Evolutionary conservation across 352 stramenopile genomes (phyloP).

Genomic region (Poterioochromonas sp.): DNA sequence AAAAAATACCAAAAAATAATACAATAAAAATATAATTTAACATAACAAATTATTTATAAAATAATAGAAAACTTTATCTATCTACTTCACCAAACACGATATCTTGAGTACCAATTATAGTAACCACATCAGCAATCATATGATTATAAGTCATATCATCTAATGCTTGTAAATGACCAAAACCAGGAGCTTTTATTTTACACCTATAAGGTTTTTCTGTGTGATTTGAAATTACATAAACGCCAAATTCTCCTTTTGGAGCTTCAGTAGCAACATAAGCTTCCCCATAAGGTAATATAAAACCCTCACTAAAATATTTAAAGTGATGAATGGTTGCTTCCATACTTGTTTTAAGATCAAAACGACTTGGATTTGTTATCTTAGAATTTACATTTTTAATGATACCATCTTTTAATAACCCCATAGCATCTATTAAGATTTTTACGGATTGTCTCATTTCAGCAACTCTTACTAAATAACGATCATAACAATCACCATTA

Average conservation of each 20-base stretch:
- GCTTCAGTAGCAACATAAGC: conserved; percentile 53
- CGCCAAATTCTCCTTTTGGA: conserved; percentile 56
- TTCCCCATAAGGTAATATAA: conserved; percentile 50
- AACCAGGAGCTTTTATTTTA: conserved; percentile 56
- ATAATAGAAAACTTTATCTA: conserved; percentile 45
- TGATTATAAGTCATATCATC: conserved; percentile 50
- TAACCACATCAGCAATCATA: conserved; percentile 51
- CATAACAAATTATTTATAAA: conserved; percentile 40
- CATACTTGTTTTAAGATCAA: conserved; percentile 50
- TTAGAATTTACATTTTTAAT: conserved; percentile 51
- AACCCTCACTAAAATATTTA: conserved; percentile 44
- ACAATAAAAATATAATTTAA: conserved; percentile 35
- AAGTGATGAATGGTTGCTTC: conserved; percentile 53
- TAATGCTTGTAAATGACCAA: conserved; percentile 50
- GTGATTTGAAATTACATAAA: conserved; percentile 55
- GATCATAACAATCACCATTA: conserved; percentile 53
- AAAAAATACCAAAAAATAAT: conserved; percentile 32
- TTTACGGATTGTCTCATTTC: conserved; percentile 52
- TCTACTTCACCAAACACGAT: conserved; percentile 53
- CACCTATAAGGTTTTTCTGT: conserved; percentile 54
- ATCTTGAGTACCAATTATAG: conserved; percentile 51
- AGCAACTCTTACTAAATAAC: conserved; percentile 50
- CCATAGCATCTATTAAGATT: conserved; percentile 51
- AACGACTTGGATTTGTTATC: conserved; percentile 45
- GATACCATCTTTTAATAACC: conserved; percentile 46